Evolutionary conservation across 805 yeast species (phyloP).

Genomic region (Debaryomyces prosopidis): DNA sequence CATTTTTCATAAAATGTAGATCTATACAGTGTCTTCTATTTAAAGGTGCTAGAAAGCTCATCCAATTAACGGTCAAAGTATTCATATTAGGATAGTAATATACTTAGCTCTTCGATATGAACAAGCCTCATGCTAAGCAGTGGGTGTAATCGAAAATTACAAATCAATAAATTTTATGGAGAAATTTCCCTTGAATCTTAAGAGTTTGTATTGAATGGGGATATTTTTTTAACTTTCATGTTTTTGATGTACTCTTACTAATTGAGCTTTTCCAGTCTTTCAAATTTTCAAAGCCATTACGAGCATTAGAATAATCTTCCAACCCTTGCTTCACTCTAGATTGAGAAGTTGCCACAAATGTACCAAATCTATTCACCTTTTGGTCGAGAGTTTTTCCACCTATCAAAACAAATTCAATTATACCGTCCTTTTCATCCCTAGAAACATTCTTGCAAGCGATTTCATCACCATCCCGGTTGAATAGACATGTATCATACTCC

Average conservation of each 20-base stretch:
- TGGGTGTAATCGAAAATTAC: too few species aligned
- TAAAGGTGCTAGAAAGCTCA: too few species aligned
- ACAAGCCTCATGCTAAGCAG: too few species aligned
- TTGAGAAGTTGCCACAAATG: conserved; percentile 76
- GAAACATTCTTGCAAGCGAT: conserved; percentile 47
- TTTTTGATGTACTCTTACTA: conserved; percentile 41
- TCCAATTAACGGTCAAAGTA: too few species aligned
- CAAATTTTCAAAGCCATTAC: conserved; percentile 70
- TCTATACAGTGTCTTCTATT: too few species aligned
- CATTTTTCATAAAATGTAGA: too few species aligned
- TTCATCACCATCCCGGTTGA: conserved; percentile 66
- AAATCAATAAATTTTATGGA: too few species aligned
- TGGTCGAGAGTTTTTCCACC: conserved; percentile 78
- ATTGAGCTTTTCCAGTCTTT: conserved; percentile 56
- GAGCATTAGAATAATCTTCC: conserved; percentile 65
- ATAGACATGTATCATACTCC: conserved; percentile 57
- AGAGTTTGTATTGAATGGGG: too few species aligned
- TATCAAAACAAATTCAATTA: conserved; percentile 57
- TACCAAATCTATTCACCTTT: conserved; percentile 85
- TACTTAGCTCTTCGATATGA: too few species aligned
- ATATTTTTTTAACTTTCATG: too few species aligned
- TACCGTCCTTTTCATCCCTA: conserved; percentile 39
- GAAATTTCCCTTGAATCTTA: too few species aligned
- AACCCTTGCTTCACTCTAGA: conserved; percentile 70
- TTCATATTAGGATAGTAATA: too few species aligned